Conservation (phyloP, 2,329 filamentous ascomycete species). For the Trichophyton schoenleinii region DNA sequence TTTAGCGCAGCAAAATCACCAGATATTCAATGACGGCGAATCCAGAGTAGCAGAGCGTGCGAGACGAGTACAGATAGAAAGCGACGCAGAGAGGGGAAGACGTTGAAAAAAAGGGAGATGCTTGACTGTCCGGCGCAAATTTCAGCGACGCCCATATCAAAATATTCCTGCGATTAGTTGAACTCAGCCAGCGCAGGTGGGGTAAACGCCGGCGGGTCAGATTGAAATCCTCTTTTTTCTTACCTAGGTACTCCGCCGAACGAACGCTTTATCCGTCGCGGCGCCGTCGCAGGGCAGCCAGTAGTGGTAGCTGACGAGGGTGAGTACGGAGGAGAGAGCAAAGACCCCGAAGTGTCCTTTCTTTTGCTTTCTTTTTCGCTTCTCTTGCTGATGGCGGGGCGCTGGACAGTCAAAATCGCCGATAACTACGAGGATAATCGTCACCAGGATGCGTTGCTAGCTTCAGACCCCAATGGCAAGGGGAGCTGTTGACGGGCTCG, state of each 20-base stretch:
- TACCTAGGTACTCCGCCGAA: background rate
- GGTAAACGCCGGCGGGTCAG: background rate
- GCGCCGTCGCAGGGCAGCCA: background rate
- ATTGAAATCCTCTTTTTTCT: background rate
- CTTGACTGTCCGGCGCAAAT: background rate
- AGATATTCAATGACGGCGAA: background rate
- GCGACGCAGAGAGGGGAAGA: background rate
- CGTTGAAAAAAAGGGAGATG: background rate
- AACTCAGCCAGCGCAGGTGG: background rate
- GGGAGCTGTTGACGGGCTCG: background rate
- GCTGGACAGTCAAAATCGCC: no score
- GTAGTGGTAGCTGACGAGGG: no score
- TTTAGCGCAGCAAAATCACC: background rate
- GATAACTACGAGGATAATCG: background rate
- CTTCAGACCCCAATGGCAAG: background rate
- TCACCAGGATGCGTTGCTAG: background rate
- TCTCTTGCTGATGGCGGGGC: no score
- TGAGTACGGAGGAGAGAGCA: no score
- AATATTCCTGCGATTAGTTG: background rate
- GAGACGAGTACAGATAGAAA: background rate
- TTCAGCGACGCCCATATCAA: background rate
- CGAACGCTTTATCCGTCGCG: background rate
- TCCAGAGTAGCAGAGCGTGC: background rate
- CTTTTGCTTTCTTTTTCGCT: no score
- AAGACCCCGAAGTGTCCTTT: no score